Percentiles rank a stretch among this genome's conserved stretches.
Evolutionary conservation across 2,329 filamentous ascomycete genomes (phyloP).

Genomic region (Trichophyton simii): DNA sequence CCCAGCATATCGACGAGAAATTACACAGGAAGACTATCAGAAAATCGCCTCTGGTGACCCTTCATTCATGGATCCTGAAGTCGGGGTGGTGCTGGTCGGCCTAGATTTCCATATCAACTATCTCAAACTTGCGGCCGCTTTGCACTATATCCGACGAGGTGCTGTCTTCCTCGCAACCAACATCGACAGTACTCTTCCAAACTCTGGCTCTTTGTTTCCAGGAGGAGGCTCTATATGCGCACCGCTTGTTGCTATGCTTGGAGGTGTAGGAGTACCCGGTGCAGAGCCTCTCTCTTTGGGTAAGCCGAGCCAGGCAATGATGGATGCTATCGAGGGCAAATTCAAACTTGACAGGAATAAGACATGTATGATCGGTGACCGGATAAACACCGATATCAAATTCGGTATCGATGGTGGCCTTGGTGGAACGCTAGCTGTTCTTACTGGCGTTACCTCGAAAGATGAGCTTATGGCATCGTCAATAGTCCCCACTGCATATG

Average conservation of each 20-base stretch:
- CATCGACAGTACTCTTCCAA: slow-evolving; percentile 77
- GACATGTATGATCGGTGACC: slow-evolving; percentile 92
- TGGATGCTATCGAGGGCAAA: slow-evolving; percentile 96
- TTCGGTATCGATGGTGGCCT: slow-evolving; percentile 86
- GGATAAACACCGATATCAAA: slow-evolving; percentile 87
- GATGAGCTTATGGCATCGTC: slow-evolving; percentile 69
- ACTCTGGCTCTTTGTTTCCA: slow-evolving; percentile 70
- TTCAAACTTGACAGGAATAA: slow-evolving; percentile 73
- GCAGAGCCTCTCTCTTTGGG: slow-evolving; percentile 66
- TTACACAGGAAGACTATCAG: slow-evolving; percentile 67
- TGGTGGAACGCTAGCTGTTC: slow-evolving; percentile 78
- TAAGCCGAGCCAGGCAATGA: slow-evolving; percentile 97
- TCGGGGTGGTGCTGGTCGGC: slow-evolving; percentile 78
- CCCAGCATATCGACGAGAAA: slow-evolving; percentile 60
- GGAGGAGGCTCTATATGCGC: slow-evolving; percentile 75
- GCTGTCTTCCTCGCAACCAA: slow-evolving; percentile 90
- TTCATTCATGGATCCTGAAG: slow-evolving; percentile 67
- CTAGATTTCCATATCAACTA: slow-evolving; percentile 95
- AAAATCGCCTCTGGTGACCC: slow-evolving; percentile 58
- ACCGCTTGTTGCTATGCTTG: slow-evolving; percentile 60
- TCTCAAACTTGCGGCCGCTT: slow-evolving; percentile 71
- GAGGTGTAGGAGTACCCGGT: slow-evolving; percentile 23
- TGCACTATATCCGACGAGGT: slow-evolving; percentile 69
- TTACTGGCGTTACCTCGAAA: slow-evolving; percentile 74
- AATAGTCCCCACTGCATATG: slow-evolving; percentile 68